phyloP scores from a whole-genome alignment of 1,284 basidiomycete genomes.

The Phellopilus nigrolimitatus region DNA sequence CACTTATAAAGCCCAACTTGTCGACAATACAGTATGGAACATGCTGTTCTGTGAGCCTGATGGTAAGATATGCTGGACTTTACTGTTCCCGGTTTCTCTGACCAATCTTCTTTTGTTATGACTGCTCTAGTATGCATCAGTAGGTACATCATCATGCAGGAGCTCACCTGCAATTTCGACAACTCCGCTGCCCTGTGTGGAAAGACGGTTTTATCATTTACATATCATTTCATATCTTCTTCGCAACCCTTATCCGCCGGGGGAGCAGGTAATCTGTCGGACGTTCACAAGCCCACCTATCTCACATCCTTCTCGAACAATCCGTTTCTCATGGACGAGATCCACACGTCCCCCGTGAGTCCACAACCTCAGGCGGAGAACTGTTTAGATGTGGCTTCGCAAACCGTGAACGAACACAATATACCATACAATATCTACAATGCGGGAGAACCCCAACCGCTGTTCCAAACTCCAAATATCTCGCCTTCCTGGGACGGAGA shows the following conservation, averaged over 20 bases:
- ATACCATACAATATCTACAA: too few relatives aligned
- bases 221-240: slow-evolving; percentile 13
- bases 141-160: slow-evolving; percentile 15
- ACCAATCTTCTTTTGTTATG: neutral
- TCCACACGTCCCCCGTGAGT: neutral
- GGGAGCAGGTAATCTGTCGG: neutral
- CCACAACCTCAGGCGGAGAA: too few relatives aligned
- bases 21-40: slow-evolving; percentile 8
- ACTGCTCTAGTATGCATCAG: neutral
- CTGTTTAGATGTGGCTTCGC: too few relatives aligned
- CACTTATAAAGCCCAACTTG: slow-evolving; percentile 11
- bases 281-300: neutral
- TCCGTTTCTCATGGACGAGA: neutral
- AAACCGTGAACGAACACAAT: too few relatives aligned
- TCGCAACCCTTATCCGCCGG: neutral
- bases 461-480: too few relatives aligned
- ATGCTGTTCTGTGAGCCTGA: slow-evolving; percentile 11
- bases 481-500: too few relatives aligned
- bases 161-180: slow-evolving; percentile 11
- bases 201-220: slow-evolving; percentile 12
- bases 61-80: slow-evolving; percentile 5
- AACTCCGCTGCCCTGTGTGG: slow-evolving; percentile 3
- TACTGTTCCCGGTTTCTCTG: neutral
- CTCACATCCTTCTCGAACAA: neutral
- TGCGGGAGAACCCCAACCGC: too few relatives aligned